Evolutionary conservation across 768 basidiomycete genomes (phyloP), one percentile per base, ranked within the genome.

Genomic region (Pleurotus citrinopileatus): DNA sequence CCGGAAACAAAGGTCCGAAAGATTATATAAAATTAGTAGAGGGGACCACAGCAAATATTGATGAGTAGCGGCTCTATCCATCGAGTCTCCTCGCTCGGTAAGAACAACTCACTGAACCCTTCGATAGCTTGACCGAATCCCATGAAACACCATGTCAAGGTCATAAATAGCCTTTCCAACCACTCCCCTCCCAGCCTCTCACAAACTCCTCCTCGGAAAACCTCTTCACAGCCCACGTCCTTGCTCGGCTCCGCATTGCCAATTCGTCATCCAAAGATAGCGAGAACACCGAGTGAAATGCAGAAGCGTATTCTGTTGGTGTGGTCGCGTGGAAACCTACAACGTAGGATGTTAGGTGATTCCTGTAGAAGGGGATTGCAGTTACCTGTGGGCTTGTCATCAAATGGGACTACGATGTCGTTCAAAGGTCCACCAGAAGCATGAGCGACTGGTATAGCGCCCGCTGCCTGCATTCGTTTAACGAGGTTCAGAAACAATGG

Each of bases 401-500:
- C 68, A 65, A 80, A 82, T 0, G 93, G 92, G 1, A 93, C 84
- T 42, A 98, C 84, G 54, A 99, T 98, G 66, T 98, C 97, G 53
- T 84, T 79, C 20, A 94, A 67, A 0, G 96, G 96, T 0, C 96
- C 96, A 2, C 91, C 97, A 0, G 94, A 97, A 1, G 91, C 91
- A 64, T 99, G 94, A 0, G 88, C 84, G 3, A 98, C 83, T 0
- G 94, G 92, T 12, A 98, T 91, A 13, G 94, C 81, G 0, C 96
- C 96, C 3, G 97, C 94, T 8, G 94, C 95, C 95, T 98, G 58
- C 50, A 32, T 42, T 15, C 22, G n/a, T n/a, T n/a, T n/a, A n/a
- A n/a, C n/a, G 52, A 27, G 27, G 42, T 27, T 15, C n/a, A 50
- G 44, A 8, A 22, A 40, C 22, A 8, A 53, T 19, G 17, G 55